Conservation (phyloP, 345 rosid species). For the Anastatica hierochuntica region DNA sequence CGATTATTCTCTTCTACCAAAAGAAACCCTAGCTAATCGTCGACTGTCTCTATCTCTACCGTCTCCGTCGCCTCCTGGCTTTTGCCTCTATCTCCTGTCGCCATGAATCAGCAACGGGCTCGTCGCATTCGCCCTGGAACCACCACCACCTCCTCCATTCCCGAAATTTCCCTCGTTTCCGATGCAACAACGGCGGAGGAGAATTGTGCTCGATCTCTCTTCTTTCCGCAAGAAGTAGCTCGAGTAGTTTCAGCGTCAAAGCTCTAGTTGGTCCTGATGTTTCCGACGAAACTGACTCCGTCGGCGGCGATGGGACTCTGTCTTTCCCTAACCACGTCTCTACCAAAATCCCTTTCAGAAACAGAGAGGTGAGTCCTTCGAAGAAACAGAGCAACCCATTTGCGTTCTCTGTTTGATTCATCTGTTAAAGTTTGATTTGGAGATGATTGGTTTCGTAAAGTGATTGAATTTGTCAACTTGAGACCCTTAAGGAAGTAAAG, state of each 20-base stretch:
- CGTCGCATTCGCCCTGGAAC: no score
- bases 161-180: conserved; percentile 16
- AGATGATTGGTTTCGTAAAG: conserved; percentile 5
- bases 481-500: no score
- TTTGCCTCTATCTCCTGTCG: no score
- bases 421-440: background rate
- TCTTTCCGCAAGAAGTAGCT: conserved; percentile 27
- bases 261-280: conserved; percentile 31
- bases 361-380: conserved; percentile 50
- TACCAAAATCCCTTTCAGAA: conserved; percentile 79
- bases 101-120: no score
- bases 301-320: conserved; percentile 14
- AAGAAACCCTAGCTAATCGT: no score
- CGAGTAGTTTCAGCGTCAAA: conserved; percentile 23
- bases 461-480: background rate
- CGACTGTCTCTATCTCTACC: no score
- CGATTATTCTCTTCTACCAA: no score
- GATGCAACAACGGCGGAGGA: conserved; percentile 17
- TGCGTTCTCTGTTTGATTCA: background rate
- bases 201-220: conserved; percentile 41
- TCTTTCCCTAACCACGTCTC: conserved; percentile 46
- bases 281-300: no score
- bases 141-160: no score
- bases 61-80: no score
- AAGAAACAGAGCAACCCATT: background rate